These are phyloP conservation scores for Rossbeevera mucosa DNA, from an alignment of 768 basidiomycete species.

Conservation along the genomic window DNA sequence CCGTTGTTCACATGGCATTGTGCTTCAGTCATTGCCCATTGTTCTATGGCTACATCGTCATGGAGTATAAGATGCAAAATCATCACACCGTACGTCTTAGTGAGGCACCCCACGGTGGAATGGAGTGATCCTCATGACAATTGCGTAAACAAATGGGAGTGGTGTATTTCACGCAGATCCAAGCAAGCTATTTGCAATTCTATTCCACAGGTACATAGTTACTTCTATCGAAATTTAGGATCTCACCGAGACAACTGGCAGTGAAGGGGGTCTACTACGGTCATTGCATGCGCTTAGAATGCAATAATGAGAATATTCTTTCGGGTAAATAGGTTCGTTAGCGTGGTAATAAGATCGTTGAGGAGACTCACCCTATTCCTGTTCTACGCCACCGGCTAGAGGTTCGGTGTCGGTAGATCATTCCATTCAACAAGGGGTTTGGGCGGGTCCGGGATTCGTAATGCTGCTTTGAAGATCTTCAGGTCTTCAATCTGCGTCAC, in stretches of 20 bases:
- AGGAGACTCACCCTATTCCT: background rate
- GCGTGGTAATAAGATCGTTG: background rate
- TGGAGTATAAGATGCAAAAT: too few species aligned
- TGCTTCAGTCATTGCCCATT: too few species aligned
- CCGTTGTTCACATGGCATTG: too few species aligned
- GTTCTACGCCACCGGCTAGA: constrained; percentile 31
- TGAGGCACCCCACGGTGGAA: background rate
- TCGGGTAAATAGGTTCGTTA: background rate
- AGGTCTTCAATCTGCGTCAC: constrained; percentile 65
- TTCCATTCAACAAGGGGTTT: constrained; percentile 69
- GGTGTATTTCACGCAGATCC: too few species aligned
- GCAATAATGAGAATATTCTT: background rate
- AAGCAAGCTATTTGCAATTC: background rate
- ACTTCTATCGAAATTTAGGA: background rate
- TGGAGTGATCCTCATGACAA: background rate
- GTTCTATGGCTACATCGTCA: too few species aligned
- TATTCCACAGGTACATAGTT: background rate
- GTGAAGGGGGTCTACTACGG: background rate
- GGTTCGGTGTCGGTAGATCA: constrained; percentile 60
- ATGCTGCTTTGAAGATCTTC: constrained; percentile 56
- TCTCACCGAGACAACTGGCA: background rate
- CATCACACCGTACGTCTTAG: too few species aligned
- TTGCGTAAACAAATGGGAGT: too few species aligned
- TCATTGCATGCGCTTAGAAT: background rate
- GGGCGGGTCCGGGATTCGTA: constrained; percentile 54